Evolutionary conservation across 306 rosid species (phyloP), one percentile per base, ranked within the genome.

Genomic region (Quercus cerris): DNA sequence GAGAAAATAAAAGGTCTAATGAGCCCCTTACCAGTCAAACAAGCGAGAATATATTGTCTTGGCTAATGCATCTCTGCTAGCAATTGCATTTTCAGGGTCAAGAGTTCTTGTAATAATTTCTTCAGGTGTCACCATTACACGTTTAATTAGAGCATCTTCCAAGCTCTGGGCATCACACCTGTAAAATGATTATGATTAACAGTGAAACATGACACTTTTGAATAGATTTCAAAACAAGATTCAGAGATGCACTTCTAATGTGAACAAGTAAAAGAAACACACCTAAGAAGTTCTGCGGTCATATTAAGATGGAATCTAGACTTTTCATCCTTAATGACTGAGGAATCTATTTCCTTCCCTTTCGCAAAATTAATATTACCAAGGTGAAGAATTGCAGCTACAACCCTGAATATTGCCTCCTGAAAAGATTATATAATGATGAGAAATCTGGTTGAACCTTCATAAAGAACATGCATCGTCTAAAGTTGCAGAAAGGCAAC

Each of bases 71-170:
- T 94, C 99, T 89, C 95, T 88, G 91, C 99, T 94, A 81, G 85
- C 85, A 77, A 91, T 3, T 81, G 99, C 99, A 87, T 95, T 91
- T 75, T 87, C 86, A 74, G 97, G 99, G 85, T 94, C 99, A 74
- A 94, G 99, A 73, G 99, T 94, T 85, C 99, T 91, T 78, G 99
- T 94, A 75, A 94, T 94, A 84, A 94, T 78, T 78, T 94, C 99
- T 88, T 94, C 99, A 14, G 99, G 99, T 2, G 99, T 94, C 79
- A 94, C 97, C 99, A 94, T 94, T 71, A 94, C 99, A 87, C 99
- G 99, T 79, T 93, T 81, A 79, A 94, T 94, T 75, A 94, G 80
- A 56, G 99, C 97, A 84, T 91, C 99, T 88, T 94, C 99, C 97
- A 94, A 90, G 85, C 99, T 93, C 91, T 87, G 91, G 52, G 86